A percentile compares a stretch with the other conserved stretches of the same genome.
Evolutionary conservation across 768 basidiomycete genomes (phyloP).

Genomic region (Strobilomyces echinocephalus): DNA sequence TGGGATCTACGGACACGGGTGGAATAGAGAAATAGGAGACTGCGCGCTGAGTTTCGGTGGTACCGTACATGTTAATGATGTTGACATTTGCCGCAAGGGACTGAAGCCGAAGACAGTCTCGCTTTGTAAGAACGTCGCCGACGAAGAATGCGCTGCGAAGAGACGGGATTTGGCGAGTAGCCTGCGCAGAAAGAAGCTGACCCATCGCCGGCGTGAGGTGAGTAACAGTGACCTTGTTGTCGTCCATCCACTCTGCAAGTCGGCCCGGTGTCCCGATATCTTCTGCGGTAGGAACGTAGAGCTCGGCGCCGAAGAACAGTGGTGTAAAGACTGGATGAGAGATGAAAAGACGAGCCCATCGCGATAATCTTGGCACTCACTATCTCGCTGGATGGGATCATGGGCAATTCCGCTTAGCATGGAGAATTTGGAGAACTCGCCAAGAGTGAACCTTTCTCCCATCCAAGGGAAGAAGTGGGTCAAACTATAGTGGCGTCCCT

Average conservation of each 20-base stretch:
- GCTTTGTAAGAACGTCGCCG: slow-evolving; percentile 97
- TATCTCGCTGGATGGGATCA: slow-evolving; percentile 98
- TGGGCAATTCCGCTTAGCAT: slow-evolving; percentile 99
- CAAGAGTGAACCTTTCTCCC: slow-evolving; percentile 78
- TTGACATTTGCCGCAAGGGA: slow-evolving; percentile 85
- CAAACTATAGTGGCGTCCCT: slow-evolving; percentile 89
- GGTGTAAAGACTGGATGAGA: slow-evolving; percentile 84
- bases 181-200: slow-evolving; percentile 90
- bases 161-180: slow-evolving; percentile 75
- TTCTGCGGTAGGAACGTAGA: slow-evolving; percentile 94
- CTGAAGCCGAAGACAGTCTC: slow-evolving; percentile 93
- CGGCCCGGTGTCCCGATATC: slow-evolving; percentile 96
- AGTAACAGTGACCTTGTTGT: slow-evolving; percentile 86
- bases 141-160: slow-evolving; percentile 95
- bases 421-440: slow-evolving; percentile 78
- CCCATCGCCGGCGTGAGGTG: slow-evolving; percentile 99
- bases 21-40: slow-evolving; percentile 97
- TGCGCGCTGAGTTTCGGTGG: slow-evolving; percentile 97
- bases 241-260: slow-evolving; percentile 98
- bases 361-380: slow-evolving; percentile 48
- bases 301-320: slow-evolving; percentile 91
- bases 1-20: slow-evolving; percentile 73
- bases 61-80: slow-evolving; percentile 99
- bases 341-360: not conserved
- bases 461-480: slow-evolving; percentile 99